These are phyloP conservation scores for Flaveria floridana DNA, from an alignment of 140 eudicot species.

Conservation along the genomic window DNA sequence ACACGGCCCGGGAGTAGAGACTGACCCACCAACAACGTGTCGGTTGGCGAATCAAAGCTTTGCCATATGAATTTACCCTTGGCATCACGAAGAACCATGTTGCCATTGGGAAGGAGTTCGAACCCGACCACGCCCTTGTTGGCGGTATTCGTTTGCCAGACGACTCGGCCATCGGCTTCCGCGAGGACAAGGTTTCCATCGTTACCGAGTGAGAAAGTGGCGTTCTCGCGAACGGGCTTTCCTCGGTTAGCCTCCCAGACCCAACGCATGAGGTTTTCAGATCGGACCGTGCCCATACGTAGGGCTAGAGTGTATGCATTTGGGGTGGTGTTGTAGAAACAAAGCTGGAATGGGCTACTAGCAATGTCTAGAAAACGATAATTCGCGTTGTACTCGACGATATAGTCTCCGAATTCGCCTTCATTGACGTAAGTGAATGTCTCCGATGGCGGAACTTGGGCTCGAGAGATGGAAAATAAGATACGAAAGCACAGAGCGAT, in stretches of 20 bases:
- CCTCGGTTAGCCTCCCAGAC: slow-evolving; percentile 40
- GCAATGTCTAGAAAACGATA: not conserved
- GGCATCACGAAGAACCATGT: slow-evolving; percentile 24
- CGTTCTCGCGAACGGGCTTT: slow-evolving; percentile 22
- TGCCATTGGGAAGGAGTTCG: slow-evolving; percentile 23
- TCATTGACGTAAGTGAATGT: slow-evolving; percentile 24
- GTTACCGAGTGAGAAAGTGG: slow-evolving; percentile 18
- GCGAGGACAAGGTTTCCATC: slow-evolving; percentile 30
- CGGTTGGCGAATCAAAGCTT: slow-evolving; percentile 35
- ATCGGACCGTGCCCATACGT: slow-evolving; percentile 23
- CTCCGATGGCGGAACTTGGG: not conserved
- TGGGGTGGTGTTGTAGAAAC: slow-evolving; percentile 33
- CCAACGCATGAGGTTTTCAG: slow-evolving; percentile 22
- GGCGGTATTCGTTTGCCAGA: slow-evolving; percentile 29
- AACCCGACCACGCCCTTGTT: slow-evolving; percentile 31
- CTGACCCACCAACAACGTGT: slow-evolving; percentile 35
- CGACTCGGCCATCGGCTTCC: slow-evolving; percentile 22
- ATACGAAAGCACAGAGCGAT: not conserved
- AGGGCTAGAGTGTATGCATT: slow-evolving; percentile 26
- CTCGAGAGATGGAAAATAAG: slow-evolving; percentile 4
- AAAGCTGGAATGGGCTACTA: slow-evolving; percentile 24
- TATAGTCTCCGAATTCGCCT: slow-evolving; percentile 14
- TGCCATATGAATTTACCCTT: slow-evolving; percentile 34
- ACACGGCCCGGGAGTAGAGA: slow-evolving; percentile 1
- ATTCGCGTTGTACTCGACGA: slow-evolving; percentile 14